Percentiles rank a stretch among this genome's conserved stretches.
Evolutionary conservation across 768 basidiomycete genomes (phyloP).

Genomic region (Scleroderma bovista): DNA sequence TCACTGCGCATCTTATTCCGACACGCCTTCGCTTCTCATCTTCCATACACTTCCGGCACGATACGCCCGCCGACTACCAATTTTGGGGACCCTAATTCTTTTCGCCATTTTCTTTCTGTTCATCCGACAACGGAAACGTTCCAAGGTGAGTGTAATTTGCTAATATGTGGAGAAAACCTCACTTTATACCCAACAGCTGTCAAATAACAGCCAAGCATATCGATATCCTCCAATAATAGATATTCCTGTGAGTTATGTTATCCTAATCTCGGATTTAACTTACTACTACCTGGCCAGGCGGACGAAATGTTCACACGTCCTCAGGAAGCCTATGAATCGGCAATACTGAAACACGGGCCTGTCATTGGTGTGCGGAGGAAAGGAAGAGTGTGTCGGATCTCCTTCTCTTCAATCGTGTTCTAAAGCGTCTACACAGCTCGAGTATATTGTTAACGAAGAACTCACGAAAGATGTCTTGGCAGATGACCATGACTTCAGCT

Average conservation of each 20-base stretch:
- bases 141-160: neutral
- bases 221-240: neutral
- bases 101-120: neutral
- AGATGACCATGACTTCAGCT: constrained; percentile 26
- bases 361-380: constrained; percentile 29
- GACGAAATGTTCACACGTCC: constrained; percentile 25
- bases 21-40: no score
- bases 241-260: neutral
- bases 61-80: no score
- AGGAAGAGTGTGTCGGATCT: constrained; percentile 15
- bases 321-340: constrained; percentile 27
- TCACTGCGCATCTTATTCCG: no score
- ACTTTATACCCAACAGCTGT: neutral
- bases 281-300: neutral
- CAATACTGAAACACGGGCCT: constrained; percentile 24
- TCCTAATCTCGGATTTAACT: neutral
- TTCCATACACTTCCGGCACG: no score
- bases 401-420: neutral
- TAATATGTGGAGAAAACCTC: neutral
- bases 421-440: constrained; percentile 17
- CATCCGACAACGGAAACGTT: neutral
- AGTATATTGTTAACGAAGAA: constrained; percentile 27
- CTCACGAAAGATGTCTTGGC: constrained; percentile 24
- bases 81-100: neutral
- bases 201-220: neutral